Evolutionary conservation across 1,284 basidiomycete species (phyloP), one percentile per base, ranked within the genome.

Genomic region (Ganoderma sinense): DNA sequence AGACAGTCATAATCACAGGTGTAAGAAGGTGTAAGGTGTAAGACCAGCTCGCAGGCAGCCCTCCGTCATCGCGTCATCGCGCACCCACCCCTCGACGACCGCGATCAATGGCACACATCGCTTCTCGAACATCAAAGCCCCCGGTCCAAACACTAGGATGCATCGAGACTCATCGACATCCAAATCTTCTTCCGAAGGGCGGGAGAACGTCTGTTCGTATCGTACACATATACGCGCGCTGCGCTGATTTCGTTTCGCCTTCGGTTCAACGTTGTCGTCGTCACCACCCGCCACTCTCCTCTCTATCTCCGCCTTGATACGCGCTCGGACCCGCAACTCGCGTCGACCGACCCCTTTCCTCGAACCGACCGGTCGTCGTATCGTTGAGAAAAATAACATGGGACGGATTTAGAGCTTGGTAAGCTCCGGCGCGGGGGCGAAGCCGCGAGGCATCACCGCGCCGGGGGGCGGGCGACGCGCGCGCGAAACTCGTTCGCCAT

Each of bases 401-500:
- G 29, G 14, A 36, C 23, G 26, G 3, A 18, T 23, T 40, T 7
- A 40, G n/a, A 61, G 23, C 39, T 43, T 59, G 18, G 56, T 20
- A 18, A 5, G 33, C 16, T 20, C 13, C 2, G 59, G 18, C 36
- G 59, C 36, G 0, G 26, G 45, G 4, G 23, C 31, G 51, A 74
- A 66, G 6, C 75, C 75, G 14, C 64, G 56, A 14, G 87, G 86
- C 87, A 89, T 87, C 73, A 78, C 80, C 1, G 81, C 81, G 6
- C 77, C 79, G 2, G 75, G 60, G 0, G 75, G 74, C 2, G 82
- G 23, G 74, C 71, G 45, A 75, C 74, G 58, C 78, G 77, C 33
- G 71, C 72, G 40, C 82, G 75, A 71, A 89, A 90, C 60, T 89
- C 87, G 59, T 82, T 79, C 26, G 87, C 85, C 87, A 91, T 90